Conservation (phyloP, 345 rosid genomes). For the Salix exigua region DNA sequence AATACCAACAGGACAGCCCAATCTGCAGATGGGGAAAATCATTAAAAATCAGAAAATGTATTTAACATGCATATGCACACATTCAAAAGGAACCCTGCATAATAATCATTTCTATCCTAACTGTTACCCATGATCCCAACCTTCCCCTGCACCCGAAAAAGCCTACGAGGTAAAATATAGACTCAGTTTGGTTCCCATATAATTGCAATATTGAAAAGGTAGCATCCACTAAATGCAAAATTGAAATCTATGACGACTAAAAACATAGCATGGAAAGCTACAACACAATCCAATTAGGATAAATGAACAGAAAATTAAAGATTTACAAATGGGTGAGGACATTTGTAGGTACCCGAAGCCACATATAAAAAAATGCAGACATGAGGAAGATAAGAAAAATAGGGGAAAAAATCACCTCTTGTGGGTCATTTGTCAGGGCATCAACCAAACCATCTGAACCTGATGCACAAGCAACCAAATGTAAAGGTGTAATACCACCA, state of each 20-base stretch:
- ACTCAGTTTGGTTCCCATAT: background rate
- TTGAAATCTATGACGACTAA: background rate
- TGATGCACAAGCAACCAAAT: constrained; percentile 74
- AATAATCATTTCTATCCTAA: background rate
- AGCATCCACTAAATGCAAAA: background rate
- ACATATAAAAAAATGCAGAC: background rate
- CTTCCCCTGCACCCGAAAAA: background rate
- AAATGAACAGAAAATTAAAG: background rate
- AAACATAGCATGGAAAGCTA: background rate
- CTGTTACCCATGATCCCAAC: background rate
- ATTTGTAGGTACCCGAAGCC: background rate
- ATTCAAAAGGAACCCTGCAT: background rate
- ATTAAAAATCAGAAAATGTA: background rate
- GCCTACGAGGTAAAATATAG: background rate
- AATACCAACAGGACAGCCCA: constrained; percentile 65
- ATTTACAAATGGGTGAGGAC: background rate
- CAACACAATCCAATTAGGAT: background rate
- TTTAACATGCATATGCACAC: background rate
- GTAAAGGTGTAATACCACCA: constrained; percentile 77
- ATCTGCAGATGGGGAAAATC: constrained; percentile 36
- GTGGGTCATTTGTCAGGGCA: constrained; percentile 79
- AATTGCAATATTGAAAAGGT: no score
- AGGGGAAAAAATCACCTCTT: constrained; percentile 44
- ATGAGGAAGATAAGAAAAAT: background rate
- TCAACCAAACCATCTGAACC: constrained; percentile 61